A percentile compares a stretch with the other conserved stretches of the same genome.
Evolutionary conservation across 306 rosid species (phyloP).

Genomic region (Sophora flavescens): DNA sequence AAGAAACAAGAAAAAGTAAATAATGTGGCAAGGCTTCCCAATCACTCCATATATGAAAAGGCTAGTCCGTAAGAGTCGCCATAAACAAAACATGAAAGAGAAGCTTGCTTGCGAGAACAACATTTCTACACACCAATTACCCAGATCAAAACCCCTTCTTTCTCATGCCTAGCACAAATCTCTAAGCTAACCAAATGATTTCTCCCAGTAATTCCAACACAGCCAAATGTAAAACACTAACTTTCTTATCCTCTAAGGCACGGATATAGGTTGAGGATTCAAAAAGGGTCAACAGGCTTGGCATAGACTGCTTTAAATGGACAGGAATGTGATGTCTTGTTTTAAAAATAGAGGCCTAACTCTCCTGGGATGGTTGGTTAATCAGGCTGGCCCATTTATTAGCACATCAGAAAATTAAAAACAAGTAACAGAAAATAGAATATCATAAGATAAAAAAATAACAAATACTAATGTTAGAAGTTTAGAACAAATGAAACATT

Average conservation of each 20-base stretch:
- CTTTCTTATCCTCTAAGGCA: too few species aligned
- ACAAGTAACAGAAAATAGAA: constrained; percentile 1
- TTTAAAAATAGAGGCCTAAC: too few species aligned
- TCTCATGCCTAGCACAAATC: too few species aligned
- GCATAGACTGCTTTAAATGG: too few species aligned
- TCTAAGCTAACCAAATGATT: neutral
- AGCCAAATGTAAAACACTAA: neutral
- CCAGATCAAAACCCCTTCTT: neutral
- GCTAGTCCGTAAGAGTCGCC: neutral
- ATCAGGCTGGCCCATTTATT: neutral
- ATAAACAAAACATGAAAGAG: neutral
- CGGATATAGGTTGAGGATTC: too few species aligned
- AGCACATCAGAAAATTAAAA: neutral
- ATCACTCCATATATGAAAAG: neutral
- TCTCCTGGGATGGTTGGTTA: neutral
- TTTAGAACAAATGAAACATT: neutral
- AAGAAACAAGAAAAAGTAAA: neutral
- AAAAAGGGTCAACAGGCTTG: too few species aligned
- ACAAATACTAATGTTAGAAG: neutral
- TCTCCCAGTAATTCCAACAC: neutral
- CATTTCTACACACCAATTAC: neutral
- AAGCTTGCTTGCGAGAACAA: neutral
- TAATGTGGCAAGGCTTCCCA: neutral
- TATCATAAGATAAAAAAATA: neutral
- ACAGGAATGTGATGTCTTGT: too few species aligned